Evolutionary conservation across 2,329 filamentous ascomycete genomes (phyloP).

Genomic region (Falciphora oryzae): DNA sequence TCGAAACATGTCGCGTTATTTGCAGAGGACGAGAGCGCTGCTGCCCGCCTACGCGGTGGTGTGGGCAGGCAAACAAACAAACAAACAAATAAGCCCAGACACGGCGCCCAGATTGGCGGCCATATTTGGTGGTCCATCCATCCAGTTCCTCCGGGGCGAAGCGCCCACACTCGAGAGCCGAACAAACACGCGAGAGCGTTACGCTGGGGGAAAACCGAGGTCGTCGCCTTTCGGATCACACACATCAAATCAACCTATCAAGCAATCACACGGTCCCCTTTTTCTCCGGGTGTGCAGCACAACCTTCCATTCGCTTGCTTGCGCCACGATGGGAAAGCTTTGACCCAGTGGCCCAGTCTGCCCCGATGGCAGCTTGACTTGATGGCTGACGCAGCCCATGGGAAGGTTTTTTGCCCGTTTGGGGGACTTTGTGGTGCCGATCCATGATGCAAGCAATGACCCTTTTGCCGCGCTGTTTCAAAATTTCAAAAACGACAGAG

Average conservation of each 20-base stretch:
- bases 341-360: not conserved
- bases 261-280: not conserved
- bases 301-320: not conserved
- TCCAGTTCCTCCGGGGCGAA: not conserved
- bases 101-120: not conserved
- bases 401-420: not conserved
- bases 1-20: no score
- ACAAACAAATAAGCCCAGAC: not conserved
- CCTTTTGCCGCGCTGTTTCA: slow-evolving; percentile 17
- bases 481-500: slow-evolving; percentile 11
- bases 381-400: no score
- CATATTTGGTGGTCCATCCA: not conserved
- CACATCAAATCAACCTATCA: no score
- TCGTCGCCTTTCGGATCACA: no score
- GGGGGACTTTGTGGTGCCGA: not conserved
- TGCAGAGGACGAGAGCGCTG: no score
- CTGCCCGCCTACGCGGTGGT: no score
- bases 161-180: no score
- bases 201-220: no score
- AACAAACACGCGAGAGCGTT: no score
- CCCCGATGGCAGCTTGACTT: not conserved
- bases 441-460: not conserved
- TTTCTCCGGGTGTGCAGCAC: not conserved
- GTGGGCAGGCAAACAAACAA: no score
- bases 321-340: not conserved